Evolutionary conservation across 1,139 yeast genomes (phyloP), one percentile per base, ranked within the genome.

Genomic region (Waltiozyma sp.): DNA sequence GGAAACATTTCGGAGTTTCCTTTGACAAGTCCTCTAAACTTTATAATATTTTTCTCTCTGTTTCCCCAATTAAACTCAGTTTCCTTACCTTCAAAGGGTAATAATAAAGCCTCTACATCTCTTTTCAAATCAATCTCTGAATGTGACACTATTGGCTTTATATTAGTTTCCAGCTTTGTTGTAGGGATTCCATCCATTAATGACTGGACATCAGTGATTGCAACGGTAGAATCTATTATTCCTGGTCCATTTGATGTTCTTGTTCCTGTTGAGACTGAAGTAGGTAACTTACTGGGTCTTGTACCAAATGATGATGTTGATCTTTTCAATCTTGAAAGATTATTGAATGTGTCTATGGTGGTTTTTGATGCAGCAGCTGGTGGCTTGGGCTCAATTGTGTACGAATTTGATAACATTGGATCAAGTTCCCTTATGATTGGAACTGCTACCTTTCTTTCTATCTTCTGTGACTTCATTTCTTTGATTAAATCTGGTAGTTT

Each of bases 41-140:
- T 70, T 2, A 72, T 55, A 2, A 88, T 72, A 44, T 66, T 66
- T 45, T 72, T 71, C 53, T 89, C 96, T 55, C 99, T 70, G 1
- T 58, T 54, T 23, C 69, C 64, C 99, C 99, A 91, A 57, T 91
- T 91, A 47, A 71, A 72, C 57, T 93, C 98, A 0, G 95, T 82
- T 60, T 93, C 98, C 54, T 81, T 87, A 2, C 80, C 81, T n/a
- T 70, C 72, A 55, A 91, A 86, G 5, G 69, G 64, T 0, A 62
- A 47, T 14, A 61, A 42, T 54, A 73, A 52, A 4, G 55, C 51
- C 28, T 66, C 70, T 19, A 74, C 49, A 34, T 67, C 66, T 19
- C 58, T 57, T 15, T 55, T 49, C 16, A 76, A 49, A 4, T 62
- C 64, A 3, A 62, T 63, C 2, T 63, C 57, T 1, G 68, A 57